Conservation (phyloP, 768 basidiomycete species). For the Multifurca ochricompacta region DNA sequence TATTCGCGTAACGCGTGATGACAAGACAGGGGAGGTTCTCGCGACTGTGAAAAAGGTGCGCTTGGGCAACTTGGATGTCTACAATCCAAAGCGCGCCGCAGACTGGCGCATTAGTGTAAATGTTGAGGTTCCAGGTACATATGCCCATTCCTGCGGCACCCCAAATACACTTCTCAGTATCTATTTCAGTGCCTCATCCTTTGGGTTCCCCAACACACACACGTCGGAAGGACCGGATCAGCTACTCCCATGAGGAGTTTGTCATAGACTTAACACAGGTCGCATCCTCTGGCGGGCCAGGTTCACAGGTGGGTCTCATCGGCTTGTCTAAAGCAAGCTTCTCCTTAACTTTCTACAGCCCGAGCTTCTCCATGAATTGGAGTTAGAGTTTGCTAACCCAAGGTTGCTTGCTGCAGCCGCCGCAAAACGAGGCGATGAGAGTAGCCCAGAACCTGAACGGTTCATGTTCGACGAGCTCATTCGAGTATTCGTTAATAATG, state of each 20-base stretch:
- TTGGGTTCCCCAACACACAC: slow-evolving; percentile 51
- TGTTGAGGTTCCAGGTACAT: slow-evolving; percentile 79
- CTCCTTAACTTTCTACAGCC: slow-evolving; percentile 30
- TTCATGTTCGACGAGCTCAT: slow-evolving; percentile 86
- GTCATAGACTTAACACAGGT: slow-evolving; percentile 93
- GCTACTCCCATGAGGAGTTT: slow-evolving; percentile 91
- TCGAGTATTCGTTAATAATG: slow-evolving; percentile 87
- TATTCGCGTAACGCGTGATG: slow-evolving; percentile 78
- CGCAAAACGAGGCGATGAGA: slow-evolving; percentile 54
- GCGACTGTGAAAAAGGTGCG: slow-evolving; percentile 75
- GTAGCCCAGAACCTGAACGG: slow-evolving; percentile 53
- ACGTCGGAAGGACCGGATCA: slow-evolving; percentile 82
- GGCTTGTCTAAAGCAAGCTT: background rate
- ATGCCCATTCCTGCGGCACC: background rate
- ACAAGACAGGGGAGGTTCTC: slow-evolving; percentile 57
- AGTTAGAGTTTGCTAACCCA: slow-evolving; percentile 77
- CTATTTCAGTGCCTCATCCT: slow-evolving; percentile 51
- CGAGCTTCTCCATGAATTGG: slow-evolving; percentile 76
- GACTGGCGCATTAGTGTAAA: slow-evolving; percentile 95
- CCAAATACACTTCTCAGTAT: background rate
- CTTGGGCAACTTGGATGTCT: slow-evolving; percentile 82
- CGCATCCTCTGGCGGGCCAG: slow-evolving; percentile 42
- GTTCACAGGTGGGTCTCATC: slow-evolving; percentile 39
- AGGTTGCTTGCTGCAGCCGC: slow-evolving; percentile 65
- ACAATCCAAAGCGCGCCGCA: slow-evolving; percentile 68